These are phyloP conservation scores for Mucor ambiguus DNA, from an alignment of 371 early-diverging fungal species.

Conservation along the genomic window DNA sequence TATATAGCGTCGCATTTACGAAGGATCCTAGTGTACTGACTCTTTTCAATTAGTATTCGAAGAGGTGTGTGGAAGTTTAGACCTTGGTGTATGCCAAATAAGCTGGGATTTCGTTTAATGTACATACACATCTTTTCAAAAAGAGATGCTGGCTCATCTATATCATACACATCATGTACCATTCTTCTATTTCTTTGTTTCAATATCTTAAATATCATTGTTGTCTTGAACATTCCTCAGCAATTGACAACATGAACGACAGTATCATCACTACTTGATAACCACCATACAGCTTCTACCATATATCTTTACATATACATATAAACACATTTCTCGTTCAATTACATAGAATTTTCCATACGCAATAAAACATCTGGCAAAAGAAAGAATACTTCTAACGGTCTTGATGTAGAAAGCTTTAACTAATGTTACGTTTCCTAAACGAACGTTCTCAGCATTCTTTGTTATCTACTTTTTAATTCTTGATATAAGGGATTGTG, in stretches of 20 bases:
- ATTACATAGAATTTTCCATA: neutral
- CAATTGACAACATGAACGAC: neutral
- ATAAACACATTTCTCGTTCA: neutral
- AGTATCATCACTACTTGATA: neutral
- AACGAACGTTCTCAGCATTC: neutral
- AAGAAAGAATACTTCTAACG: neutral
- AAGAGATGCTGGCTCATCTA: neutral
- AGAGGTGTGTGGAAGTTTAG: conserved; percentile 29
- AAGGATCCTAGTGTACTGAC: neutral
- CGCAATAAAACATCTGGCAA: neutral
- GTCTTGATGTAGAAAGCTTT: neutral
- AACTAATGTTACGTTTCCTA: neutral
- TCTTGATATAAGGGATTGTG: neutral
- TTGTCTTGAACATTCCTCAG: neutral
- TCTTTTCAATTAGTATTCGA: conserved; percentile 20
- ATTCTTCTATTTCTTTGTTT: neutral
- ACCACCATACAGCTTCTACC: neutral
- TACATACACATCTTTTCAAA: neutral
- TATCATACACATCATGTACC: neutral
- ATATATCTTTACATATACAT: neutral
- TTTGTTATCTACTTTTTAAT: neutral
- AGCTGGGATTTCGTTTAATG: conserved; percentile 25
- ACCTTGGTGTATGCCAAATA: conserved; percentile 22
- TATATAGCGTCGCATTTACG: no score
- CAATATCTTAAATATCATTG: neutral